Evolutionary conservation across 768 basidiomycete genomes (phyloP), one percentile per base, ranked within the genome.

Genomic region (Podaxis mareebaensis): DNA sequence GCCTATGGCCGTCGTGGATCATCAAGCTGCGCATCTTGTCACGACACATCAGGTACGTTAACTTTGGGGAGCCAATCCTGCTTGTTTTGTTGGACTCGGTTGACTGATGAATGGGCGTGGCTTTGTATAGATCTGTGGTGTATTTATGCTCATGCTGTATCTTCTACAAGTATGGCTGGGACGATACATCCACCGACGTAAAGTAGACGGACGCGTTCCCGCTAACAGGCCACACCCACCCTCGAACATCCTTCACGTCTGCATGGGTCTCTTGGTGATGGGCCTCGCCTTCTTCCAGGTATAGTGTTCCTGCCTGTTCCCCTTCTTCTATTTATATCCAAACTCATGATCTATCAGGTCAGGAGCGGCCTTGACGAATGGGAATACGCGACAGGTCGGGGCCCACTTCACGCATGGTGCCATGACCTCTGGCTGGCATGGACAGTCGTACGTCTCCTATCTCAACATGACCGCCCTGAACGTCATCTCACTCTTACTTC

Each of bases 161-260:
- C 74, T 83, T 63, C 64, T 78, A 2, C 87, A 90, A 71, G 69
- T 84, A 38, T 69, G 73, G 28, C 76, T 89, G 4, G 88, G 88
- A 6, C 74, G 78, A 4, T 78, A 81, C 60, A 83, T 87, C 58
- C 85, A 88, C 71, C 71, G 72, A 39, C 74, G 76, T 54, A 76
- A 75, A 64, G 67, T 73, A 49, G 74, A 70, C 30, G 70, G 68
- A 33, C 63, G 67, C 59, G 74, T 68, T 11, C 72, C 74, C 24
- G 67, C 72, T 53, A 69, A 70, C 20, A 63, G 66, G 10, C 72
- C 72, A 17, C 86, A 84, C 57, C 87, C 84, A 22, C 80, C 81
- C 15, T 75, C 76, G 1, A 88, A 90, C 68, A 78, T 86, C 65
- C 51, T 83, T 7, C 89, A 91, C 66, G 82, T 85, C 48, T 66